These are phyloP conservation scores for Xylaria sp. DNA, from an alignment of 2,329 filamentous ascomycete genomes.

Conservation along the genomic window DNA sequence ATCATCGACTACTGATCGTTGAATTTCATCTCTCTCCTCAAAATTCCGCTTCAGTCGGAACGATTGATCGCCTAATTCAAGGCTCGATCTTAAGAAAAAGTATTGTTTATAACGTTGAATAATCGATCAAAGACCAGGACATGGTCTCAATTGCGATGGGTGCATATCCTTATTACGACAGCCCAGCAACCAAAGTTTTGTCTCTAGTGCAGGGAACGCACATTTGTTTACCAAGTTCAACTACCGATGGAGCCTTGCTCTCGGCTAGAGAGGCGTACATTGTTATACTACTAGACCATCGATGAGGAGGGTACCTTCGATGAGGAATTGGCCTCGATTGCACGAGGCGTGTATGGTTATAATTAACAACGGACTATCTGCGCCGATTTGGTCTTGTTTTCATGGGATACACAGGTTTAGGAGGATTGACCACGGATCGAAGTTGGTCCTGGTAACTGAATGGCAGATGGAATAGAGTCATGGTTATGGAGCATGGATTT, in stretches of 20 bases:
- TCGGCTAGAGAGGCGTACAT: constrained; percentile 10
- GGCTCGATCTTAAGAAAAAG: neutral
- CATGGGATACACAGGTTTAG: neutral
- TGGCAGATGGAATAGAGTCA: constrained; percentile 16
- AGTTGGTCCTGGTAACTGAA: neutral
- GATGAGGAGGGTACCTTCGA: neutral
- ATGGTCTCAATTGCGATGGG: constrained; percentile 1
- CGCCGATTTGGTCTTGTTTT: neutral
- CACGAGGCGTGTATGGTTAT: neutral
- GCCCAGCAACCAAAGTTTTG: neutral
- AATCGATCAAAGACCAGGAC: neutral
- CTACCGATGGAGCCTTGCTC: neutral
- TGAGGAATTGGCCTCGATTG: neutral
- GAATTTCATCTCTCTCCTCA: neutral
- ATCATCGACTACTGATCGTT: constrained; percentile 43
- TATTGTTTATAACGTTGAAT: constrained; percentile 1
- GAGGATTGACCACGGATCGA: neutral
- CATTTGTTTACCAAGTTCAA: neutral
- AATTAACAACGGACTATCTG: neutral
- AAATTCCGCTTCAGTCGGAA: constrained; percentile 2
- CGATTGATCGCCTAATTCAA: neutral
- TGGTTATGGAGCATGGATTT: constrained; percentile 4
- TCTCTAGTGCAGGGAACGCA: neutral
- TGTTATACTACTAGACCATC: neutral
- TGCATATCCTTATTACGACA: constrained; percentile 4